Evolutionary conservation across 2,329 filamentous ascomycete species (phyloP).

Genomic region (Pseudofabraea citricarpa): DNA sequence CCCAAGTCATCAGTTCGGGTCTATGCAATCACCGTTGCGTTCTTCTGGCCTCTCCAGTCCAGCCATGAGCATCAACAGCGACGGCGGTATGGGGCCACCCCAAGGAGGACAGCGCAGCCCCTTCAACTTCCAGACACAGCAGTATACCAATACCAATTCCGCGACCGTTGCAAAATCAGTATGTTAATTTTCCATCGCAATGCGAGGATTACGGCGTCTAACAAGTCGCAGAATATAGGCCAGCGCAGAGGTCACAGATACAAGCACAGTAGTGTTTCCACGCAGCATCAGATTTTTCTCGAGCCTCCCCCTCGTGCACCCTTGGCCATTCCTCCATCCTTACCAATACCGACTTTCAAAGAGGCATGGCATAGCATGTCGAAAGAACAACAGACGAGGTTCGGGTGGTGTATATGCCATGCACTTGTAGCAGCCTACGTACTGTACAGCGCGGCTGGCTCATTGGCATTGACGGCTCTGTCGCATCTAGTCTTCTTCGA

Average conservation of each 20-base stretch:
- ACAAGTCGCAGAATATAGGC: conserved; percentile 65
- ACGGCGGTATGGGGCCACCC: conserved; percentile 26
- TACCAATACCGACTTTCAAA: conserved; percentile 83
- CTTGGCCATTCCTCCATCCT: conserved; percentile 81
- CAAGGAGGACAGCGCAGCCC: conserved; percentile 57
- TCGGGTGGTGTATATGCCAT: conserved; percentile 89
- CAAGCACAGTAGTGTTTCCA: conserved; percentile 90
- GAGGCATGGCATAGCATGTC: conserved; percentile 92
- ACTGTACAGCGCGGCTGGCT: conserved; percentile 80
- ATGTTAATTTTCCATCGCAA: too few species aligned
- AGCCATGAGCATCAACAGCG: conserved; percentile 25
- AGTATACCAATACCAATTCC: conserved; percentile 70
- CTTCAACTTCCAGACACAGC: conserved; percentile 91
- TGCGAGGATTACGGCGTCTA: conserved; percentile 23
- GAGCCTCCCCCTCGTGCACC: conserved; percentile 83
- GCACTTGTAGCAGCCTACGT: conserved; percentile 78
- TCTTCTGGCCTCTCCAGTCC: conserved; percentile 12
- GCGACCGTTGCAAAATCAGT: conserved; percentile 71
- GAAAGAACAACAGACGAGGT: conserved; percentile 73
- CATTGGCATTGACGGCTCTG: conserved; percentile 83
- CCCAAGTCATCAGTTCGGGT: conserved; percentile 26
- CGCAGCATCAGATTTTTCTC: conserved; percentile 89
- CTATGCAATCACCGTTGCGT: conserved; percentile 27
- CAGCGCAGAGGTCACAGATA: conserved; percentile 95
- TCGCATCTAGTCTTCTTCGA: conserved; percentile 95